These are phyloP conservation scores for Coemansia sp. DNA, from an alignment of 192 early-diverging fungal species.

Conservation along the genomic window DNA sequence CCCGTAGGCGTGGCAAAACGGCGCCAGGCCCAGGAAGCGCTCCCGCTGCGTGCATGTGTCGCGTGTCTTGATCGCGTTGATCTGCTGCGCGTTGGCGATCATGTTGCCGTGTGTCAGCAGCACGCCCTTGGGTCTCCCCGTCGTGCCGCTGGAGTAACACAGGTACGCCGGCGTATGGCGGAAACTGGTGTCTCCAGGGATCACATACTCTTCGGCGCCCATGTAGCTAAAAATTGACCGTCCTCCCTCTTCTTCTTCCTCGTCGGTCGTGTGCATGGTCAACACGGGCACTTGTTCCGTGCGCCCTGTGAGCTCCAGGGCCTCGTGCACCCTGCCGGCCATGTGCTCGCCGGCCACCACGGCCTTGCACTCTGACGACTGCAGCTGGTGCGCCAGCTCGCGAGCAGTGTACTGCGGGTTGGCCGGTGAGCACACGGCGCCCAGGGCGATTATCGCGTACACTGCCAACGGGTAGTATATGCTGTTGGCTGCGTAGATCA, in stretches of 20 bases:
- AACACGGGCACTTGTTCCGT: conserved; percentile 33
- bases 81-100: conserved; percentile 61
- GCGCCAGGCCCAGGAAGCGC: conserved; percentile 52
- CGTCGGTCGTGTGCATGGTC: conserved; percentile 40
- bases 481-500: conserved; percentile 46
- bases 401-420: conserved; percentile 79
- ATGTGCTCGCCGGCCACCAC: conserved; percentile 59
- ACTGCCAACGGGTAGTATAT: conserved; percentile 67
- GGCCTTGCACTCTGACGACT: conserved; percentile 62
- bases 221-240: conserved; percentile 20
- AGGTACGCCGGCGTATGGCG: conserved; percentile 55
- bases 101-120: conserved; percentile 67
- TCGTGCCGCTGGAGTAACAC: conserved; percentile 73
- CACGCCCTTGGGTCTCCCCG: conserved; percentile 67
- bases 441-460: conserved; percentile 60
- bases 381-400: conserved; percentile 79
- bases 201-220: not conserved
- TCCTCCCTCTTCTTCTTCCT: not conserved
- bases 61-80: conserved; percentile 35
- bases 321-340: conserved; percentile 20
- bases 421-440: conserved; percentile 65
- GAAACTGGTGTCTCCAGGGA: conserved; percentile 1
- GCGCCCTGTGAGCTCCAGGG: conserved; percentile 13
- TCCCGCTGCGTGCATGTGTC: conserved; percentile 46
- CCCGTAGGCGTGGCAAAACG: conserved; percentile 75